phyloP scores from a whole-genome alignment of 2,329 filamentous ascomycete species.

The Talaromyces sp. region DNA sequence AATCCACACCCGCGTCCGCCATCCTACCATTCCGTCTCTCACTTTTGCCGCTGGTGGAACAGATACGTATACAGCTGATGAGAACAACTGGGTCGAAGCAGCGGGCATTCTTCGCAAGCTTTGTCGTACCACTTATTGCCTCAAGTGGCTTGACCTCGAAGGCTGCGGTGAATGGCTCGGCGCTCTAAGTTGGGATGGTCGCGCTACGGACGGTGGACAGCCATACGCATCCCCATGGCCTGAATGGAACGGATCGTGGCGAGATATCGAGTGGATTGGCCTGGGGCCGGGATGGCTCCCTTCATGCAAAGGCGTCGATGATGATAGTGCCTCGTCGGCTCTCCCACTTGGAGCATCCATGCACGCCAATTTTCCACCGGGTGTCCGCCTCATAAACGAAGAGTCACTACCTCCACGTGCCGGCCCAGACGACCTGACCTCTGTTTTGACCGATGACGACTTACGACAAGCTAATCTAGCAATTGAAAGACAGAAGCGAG shows the following conservation, averaged over 20 bases:
- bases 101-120: slow-evolving; percentile 54
- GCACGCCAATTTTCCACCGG: slow-evolving; percentile 15
- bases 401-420: slow-evolving; percentile 12
- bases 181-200: slow-evolving; percentile 45
- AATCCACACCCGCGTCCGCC: slow-evolving; percentile 36
- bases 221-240: slow-evolving; percentile 27
- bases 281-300: slow-evolving; percentile 41
- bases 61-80: slow-evolving; percentile 49
- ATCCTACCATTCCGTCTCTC: slow-evolving; percentile 27
- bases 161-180: slow-evolving; percentile 54
- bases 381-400: slow-evolving; percentile 25
- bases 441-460: slow-evolving; percentile 10
- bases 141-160: slow-evolving; percentile 60
- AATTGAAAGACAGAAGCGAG: slow-evolving; percentile 21
- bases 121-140: slow-evolving; percentile 52
- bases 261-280: slow-evolving; percentile 39
- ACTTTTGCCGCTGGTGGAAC: slow-evolving; percentile 43
- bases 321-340: neutral
- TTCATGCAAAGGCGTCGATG: slow-evolving; percentile 10
- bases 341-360: slow-evolving; percentile 19
- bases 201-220: slow-evolving; percentile 22
- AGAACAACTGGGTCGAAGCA: slow-evolving; percentile 54
- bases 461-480: slow-evolving; percentile 20
- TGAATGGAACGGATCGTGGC: slow-evolving; percentile 45
- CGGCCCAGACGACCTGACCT: slow-evolving; percentile 4